These are phyloP conservation scores for Mycena alexandri DNA, from an alignment of 768 basidiomycete genomes.

Conservation along the genomic window DNA sequence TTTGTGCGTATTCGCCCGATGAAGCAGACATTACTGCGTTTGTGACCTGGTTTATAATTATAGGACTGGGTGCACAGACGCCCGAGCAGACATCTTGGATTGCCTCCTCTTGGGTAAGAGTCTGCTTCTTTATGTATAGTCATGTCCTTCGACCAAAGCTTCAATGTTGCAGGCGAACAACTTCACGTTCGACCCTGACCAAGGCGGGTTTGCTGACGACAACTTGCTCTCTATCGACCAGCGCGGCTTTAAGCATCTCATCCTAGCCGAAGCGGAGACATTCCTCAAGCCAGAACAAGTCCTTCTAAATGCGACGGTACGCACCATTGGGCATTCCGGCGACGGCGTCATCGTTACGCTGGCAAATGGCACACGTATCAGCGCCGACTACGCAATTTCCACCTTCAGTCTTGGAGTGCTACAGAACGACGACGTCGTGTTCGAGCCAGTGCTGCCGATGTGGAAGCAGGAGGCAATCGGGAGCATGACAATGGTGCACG, in stretches of 20 bases:
- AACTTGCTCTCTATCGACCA: constrained; percentile 70
- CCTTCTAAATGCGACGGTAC: constrained; percentile 64
- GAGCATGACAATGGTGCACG: constrained; percentile 51
- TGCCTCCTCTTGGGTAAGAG: constrained; percentile 70
- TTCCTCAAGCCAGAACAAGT: constrained; percentile 65
- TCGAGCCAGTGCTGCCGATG: constrained; percentile 65
- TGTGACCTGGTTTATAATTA: neutral
- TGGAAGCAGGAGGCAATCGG: constrained; percentile 77
- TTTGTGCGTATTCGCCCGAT: neutral
- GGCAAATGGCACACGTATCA: constrained; percentile 55
- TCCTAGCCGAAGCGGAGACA: constrained; percentile 67
- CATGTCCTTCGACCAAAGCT: neutral
- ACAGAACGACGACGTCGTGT: constrained; percentile 75
- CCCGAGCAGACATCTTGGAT: constrained; percentile 75
- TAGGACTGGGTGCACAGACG: constrained; percentile 57
- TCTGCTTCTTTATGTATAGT: constrained; percentile 19
- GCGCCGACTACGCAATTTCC: constrained; percentile 70
- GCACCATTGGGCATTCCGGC: constrained; percentile 58
- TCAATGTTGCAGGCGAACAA: constrained; percentile 64
- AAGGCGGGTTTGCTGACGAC: constrained; percentile 69
- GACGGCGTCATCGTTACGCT: constrained; percentile 62
- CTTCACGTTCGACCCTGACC: constrained; percentile 64
- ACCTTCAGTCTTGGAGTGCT: constrained; percentile 81
- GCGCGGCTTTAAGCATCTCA: constrained; percentile 70
- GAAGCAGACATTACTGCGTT: neutral